phyloP scores from a whole-genome alignment of 108 stramenopile genomes.

The Nitzschia inconspicua region DNA sequence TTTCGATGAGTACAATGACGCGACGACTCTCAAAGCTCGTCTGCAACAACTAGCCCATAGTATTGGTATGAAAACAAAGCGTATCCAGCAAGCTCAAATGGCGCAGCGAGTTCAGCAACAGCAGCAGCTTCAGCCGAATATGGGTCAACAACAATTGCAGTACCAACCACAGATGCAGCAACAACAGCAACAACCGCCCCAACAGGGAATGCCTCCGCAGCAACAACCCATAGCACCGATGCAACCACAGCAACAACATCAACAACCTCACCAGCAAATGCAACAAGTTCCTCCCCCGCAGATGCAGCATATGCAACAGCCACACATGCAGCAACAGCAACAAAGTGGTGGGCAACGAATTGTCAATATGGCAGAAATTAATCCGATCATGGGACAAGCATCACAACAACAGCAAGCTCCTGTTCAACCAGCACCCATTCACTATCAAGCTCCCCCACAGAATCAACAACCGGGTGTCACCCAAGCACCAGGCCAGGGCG shows the following conservation, averaged over 20 bases:
- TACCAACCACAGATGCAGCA: constrained; percentile 26
- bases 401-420: constrained; percentile 17
- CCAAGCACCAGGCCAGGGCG: constrained; percentile 20
- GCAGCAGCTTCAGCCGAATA: constrained; percentile 18
- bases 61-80: constrained; percentile 87
- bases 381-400: constrained; percentile 59
- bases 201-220: constrained; percentile 28
- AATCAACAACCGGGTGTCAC: constrained; percentile 20
- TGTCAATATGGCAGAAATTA: constrained; percentile 79
- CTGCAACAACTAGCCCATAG: constrained; percentile 91
- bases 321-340: constrained; percentile 29
- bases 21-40: constrained; percentile 85
- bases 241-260: constrained; percentile 35
- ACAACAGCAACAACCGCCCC: constrained; percentile 43
- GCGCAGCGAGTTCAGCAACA: constrained; percentile 24
- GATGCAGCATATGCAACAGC: constrained; percentile 50
- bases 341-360: constrained; percentile 54
- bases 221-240: constrained; percentile 30
- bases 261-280: constrained; percentile 31
- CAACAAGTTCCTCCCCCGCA: constrained; percentile 35
- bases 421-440: constrained; percentile 22
- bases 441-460: constrained; percentile 26
- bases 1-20: constrained; percentile 91
- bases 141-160: constrained; percentile 32
- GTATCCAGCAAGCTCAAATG: constrained; percentile 58